Percentiles rank a stretch among this genome's conserved stretches.
phyloP scores from a whole-genome alignment of 768 basidiomycete genomes.

The Tylopilus felleus region DNA sequence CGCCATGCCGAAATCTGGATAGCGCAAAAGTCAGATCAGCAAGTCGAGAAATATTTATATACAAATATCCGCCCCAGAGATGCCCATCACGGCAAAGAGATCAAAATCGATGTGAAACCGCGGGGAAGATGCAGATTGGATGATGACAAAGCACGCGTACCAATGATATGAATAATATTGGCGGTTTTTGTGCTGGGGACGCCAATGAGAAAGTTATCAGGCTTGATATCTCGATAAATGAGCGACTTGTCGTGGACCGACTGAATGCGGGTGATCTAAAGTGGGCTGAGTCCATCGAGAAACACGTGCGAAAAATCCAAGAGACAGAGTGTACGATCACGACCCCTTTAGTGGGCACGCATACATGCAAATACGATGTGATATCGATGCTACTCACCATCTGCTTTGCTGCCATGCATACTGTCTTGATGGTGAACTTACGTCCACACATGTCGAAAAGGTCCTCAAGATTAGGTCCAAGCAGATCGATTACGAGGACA shows the following conservation, averaged over 20 bases:
- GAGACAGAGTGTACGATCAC: neutral
- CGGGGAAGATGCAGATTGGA: neutral
- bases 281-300: slow-evolving; percentile 6
- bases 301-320: slow-evolving; percentile 1
- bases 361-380: neutral
- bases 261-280: slow-evolving; percentile 91
- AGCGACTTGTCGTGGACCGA: slow-evolving; percentile 97
- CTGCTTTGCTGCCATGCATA: slow-evolving; percentile 98
- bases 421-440: slow-evolving; percentile 97
- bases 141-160: slow-evolving; percentile 41
- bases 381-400: slow-evolving; percentile 61
- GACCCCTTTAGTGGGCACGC: neutral
- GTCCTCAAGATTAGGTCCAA: slow-evolving; percentile 97
- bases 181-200: slow-evolving; percentile 89
- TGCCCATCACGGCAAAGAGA: neutral
- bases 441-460: slow-evolving; percentile 99
- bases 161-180: slow-evolving; percentile 83
- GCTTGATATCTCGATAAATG: slow-evolving; percentile 99
- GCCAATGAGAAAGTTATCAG: slow-evolving; percentile 98
- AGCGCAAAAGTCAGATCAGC: slow-evolving; percentile 6
- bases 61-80: neutral
- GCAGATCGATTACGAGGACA: slow-evolving; percentile 87
- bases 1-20: slow-evolving; percentile 95
- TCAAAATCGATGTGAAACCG: slow-evolving; percentile 1
- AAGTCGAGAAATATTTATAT: neutral